Conservation (phyloP, 768 basidiomycete species). For the Lactifluus pinguis region DNA sequence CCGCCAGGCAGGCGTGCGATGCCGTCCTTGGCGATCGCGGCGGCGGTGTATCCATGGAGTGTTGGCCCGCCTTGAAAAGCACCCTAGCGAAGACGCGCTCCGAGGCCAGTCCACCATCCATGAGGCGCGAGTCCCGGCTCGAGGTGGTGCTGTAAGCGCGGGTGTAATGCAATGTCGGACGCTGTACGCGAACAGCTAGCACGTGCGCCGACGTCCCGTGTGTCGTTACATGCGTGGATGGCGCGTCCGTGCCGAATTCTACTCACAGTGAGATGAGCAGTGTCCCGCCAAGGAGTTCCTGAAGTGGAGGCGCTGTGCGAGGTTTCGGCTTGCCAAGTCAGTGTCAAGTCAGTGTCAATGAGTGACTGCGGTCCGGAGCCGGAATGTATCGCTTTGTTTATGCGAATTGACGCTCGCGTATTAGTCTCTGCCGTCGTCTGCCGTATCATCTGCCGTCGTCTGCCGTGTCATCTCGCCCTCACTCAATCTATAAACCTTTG, state of each 20-base stretch:
- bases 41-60: background rate
- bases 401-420: too few species aligned
- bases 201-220: background rate
- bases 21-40: background rate
- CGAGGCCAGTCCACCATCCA: slow-evolving; percentile 1
- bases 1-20: too few species aligned
- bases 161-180: background rate
- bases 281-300: background rate
- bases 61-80: background rate
- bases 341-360: too few species aligned
- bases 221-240: background rate
- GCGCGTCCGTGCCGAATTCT: background rate
- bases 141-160: background rate
- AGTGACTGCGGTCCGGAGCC: too few species aligned
- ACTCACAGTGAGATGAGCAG: slow-evolving; percentile 2
- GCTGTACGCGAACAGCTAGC: background rate
- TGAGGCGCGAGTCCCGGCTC: background rate
- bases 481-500: too few species aligned
- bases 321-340: slow-evolving; percentile 3
- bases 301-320: background rate
- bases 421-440: too few species aligned
- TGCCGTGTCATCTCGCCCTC: too few species aligned
- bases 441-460: too few species aligned
- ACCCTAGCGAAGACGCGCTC: background rate
- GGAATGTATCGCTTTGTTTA: too few species aligned